These are phyloP conservation scores for Coniochaeta prunicola DNA, from an alignment of 2,329 filamentous ascomycete species.

Conservation along the genomic window DNA sequence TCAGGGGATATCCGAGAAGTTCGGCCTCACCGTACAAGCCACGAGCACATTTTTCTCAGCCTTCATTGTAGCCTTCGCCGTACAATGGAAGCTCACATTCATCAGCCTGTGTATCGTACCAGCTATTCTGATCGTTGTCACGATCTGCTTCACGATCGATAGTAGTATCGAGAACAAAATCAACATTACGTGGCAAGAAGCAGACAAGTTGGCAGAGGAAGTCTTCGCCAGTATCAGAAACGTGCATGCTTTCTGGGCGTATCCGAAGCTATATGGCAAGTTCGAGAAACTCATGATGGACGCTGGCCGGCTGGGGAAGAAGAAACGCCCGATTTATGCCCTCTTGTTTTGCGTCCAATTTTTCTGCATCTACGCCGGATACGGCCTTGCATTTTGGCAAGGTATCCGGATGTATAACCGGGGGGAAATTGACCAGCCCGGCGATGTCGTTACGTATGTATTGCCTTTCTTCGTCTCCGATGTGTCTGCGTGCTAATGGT, in stretches of 20 bases:
- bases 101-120: conserved; percentile 14
- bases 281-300: conserved; percentile 34
- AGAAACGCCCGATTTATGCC: conserved; percentile 35
- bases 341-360: conserved; percentile 37
- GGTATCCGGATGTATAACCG: conserved; percentile 36
- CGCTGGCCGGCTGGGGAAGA: conserved; percentile 28
- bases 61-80: conserved; percentile 30
- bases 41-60: conserved; percentile 30
- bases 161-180: background rate
- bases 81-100: conserved; percentile 35
- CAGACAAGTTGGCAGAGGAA: conserved; percentile 39
- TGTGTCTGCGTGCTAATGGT: background rate
- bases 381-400: conserved; percentile 44
- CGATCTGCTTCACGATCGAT: conserved; percentile 3
- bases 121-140: conserved; percentile 2
- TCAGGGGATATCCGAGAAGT: conserved; percentile 36
- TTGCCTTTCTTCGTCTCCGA: conserved; percentile 15
- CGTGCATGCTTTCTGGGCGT: conserved; percentile 43
- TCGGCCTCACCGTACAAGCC: conserved; percentile 32
- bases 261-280: conserved; percentile 31
- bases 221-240: conserved; percentile 40
- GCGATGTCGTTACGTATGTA: conserved; percentile 38
- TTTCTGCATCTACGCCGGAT: conserved; percentile 39
- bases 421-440: conserved; percentile 36
- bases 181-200: conserved; percentile 12